Evolutionary conservation across 2,329 filamentous ascomycete species (phyloP).

Genomic region (Chrysoporthe cubensis): DNA sequence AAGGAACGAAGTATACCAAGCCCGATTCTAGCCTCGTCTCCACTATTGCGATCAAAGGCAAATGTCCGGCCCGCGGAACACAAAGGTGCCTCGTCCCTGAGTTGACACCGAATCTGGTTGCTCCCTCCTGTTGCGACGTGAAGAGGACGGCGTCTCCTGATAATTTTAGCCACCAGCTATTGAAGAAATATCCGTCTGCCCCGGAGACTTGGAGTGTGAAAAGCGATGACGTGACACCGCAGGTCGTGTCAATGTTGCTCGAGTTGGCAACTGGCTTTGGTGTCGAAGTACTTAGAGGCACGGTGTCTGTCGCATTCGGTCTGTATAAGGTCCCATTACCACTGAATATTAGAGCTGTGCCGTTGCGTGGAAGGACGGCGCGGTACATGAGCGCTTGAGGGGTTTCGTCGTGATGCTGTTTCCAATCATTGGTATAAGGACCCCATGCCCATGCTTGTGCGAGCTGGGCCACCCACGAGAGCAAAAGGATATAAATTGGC

Average conservation of each 20-base stretch:
- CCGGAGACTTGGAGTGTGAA: slow-evolving; percentile 19
- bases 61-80: slow-evolving; percentile 5
- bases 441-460: slow-evolving; percentile 18
- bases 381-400: slow-evolving; percentile 20
- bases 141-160: slow-evolving; percentile 17
- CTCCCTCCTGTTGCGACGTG: slow-evolving; percentile 20
- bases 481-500: slow-evolving; percentile 11
- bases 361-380: slow-evolving; percentile 20
- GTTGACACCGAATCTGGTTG: slow-evolving; percentile 19
- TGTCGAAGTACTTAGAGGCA: slow-evolving; percentile 18
- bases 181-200: slow-evolving; percentile 15
- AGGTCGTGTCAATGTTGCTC: slow-evolving; percentile 14
- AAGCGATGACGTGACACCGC: slow-evolving; percentile 9
- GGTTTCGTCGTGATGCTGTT: background rate
- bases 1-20: slow-evolving; percentile 20
- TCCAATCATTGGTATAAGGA: slow-evolving; percentile 15
- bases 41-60: slow-evolving; percentile 18
- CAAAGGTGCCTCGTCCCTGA: slow-evolving; percentile 17
- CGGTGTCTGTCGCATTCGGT: slow-evolving; percentile 13
- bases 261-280: background rate
- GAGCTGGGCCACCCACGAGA: slow-evolving; percentile 5
- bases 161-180: slow-evolving; percentile 20
- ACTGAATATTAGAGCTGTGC: slow-evolving; percentile 6
- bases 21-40: slow-evolving; percentile 21
- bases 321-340: slow-evolving; percentile 18